Percentiles rank a stretch among this genome's conserved stretches.
phyloP scores from a whole-genome alignment of 1,284 basidiomycete species.

The Polyporus tsugae region DNA sequence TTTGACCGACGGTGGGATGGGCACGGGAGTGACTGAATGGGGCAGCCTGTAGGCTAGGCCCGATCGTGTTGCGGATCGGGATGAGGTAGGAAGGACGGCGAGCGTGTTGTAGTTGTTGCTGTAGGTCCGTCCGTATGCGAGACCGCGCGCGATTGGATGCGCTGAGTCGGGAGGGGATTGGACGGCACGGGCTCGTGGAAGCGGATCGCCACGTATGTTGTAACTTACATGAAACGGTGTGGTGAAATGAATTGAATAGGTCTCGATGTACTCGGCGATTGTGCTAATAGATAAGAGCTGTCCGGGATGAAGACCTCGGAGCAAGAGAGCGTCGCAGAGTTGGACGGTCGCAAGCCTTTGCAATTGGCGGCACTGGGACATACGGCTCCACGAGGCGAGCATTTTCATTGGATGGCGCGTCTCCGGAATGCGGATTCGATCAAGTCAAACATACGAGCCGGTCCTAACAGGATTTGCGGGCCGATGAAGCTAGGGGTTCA shows the following conservation, averaged over 20 bases:
- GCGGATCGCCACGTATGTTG: not conserved
- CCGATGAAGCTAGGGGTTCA: not conserved
- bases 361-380: not conserved
- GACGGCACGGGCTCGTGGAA: not conserved
- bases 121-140: not conserved
- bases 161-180: not conserved
- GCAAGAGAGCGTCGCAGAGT: not conserved
- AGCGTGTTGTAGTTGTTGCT: not conserved
- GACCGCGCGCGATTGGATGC: not conserved
- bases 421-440: not conserved
- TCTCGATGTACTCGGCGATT: not conserved
- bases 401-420: not conserved
- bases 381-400: not conserved
- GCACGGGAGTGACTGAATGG: too few relatives aligned
- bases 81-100: not conserved
- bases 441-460: not conserved
- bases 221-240: not conserved
- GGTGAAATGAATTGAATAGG: not conserved
- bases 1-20: not conserved
- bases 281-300: not conserved
- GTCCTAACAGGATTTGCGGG: not conserved
- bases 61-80: slow-evolving; percentile 1
- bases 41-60: not conserved
- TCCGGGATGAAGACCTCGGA: not conserved
- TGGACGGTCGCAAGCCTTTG: not conserved